phyloP scores from a whole-genome alignment of 495 filamentous ascomycete species.

The Daldinia bambusicola region DNA sequence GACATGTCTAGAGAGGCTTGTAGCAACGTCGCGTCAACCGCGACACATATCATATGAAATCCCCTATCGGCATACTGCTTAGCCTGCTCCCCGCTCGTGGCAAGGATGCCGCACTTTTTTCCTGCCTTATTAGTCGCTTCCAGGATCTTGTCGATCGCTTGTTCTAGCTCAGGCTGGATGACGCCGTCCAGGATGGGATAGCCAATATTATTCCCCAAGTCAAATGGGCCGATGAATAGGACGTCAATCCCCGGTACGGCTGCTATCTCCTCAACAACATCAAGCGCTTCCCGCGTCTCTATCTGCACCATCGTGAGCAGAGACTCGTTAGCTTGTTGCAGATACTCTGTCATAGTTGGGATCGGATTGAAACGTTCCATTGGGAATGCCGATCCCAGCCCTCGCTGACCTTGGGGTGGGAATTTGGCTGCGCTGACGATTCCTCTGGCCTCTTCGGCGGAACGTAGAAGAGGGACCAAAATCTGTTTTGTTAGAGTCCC shows the following conservation, averaged over 20 bases:
- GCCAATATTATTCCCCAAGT: constrained; percentile 79
- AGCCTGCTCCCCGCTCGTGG: constrained; percentile 72
- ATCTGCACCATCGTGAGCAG: constrained; percentile 83
- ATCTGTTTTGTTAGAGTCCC: constrained; percentile 53
- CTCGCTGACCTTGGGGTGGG: constrained; percentile 70
- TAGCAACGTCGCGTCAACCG: constrained; percentile 68
- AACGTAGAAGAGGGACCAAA: constrained; percentile 72
- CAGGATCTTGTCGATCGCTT: constrained; percentile 72
- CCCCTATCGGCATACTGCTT: constrained; percentile 70
- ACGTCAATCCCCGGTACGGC: constrained; percentile 76
- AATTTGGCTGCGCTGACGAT: constrained; percentile 72
- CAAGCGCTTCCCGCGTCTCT: constrained; percentile 78
- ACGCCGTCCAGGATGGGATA: constrained; percentile 70
- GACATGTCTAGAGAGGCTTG: constrained; percentile 56
- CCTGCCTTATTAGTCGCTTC: constrained; percentile 71
- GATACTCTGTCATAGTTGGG: constrained; percentile 69
- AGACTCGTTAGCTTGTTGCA: constrained; percentile 76
- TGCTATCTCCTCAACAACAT: constrained; percentile 77
- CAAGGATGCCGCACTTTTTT: constrained; percentile 84
- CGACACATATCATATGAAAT: constrained; percentile 79
- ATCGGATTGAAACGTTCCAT: constrained; percentile 69
- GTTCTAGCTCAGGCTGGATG: constrained; percentile 72
- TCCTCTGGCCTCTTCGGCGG: constrained; percentile 68
- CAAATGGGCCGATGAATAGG: constrained; percentile 82
- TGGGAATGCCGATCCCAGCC: constrained; percentile 74